Evolutionary conservation across 768 basidiomycete genomes (phyloP), one percentile per base, ranked within the genome.

Genomic region (Russula ochroleuca): DNA sequence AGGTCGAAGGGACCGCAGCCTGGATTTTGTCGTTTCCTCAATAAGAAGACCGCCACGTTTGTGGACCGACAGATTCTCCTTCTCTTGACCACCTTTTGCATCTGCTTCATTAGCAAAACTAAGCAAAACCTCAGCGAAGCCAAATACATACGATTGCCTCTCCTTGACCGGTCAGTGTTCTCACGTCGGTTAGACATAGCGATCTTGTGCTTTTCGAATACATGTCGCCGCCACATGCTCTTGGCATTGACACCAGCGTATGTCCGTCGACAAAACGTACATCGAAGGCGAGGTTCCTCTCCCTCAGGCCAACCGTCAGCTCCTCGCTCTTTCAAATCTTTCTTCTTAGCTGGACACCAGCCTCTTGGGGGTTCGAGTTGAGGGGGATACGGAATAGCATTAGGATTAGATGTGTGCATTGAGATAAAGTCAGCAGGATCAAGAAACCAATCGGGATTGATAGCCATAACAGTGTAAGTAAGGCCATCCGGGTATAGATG

Each of bases 221-320:
- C 90, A 73, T 93, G 90, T 52, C 90, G 80, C 63, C 90, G 78
- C 90, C 90, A 93, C 90, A 93, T 93, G 71, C 90, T 92, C 75
- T 92, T 92, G 7, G 90, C 91, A 71, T 93, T 93, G 37, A 90
- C 88, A 13, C 90, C 90, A 4, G 90, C 87, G 69, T 93, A 93
- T 6, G 85, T 87, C 67, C 91, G 81, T 68, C 91, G 78, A 69
- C 90, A 93, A 70, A 93, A 92, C 1, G 90, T 92, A 74, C 90
- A 93, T 53, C 90, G 80, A 28, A 93, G 79, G 19, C 87, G 77
- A 9, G 90, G 90, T 69, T 90, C 88, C 72, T 88, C 86, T 28
- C 89, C 90, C 63, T 92, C 88, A 10, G 88, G 86, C 86, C 87
- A 90, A 19, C 84, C 83, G 55, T 88, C 87, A 10, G 78, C 68